phyloP scores from a whole-genome alignment of 2,329 filamentous ascomycete species.

The Xylaria sp. region DNA sequence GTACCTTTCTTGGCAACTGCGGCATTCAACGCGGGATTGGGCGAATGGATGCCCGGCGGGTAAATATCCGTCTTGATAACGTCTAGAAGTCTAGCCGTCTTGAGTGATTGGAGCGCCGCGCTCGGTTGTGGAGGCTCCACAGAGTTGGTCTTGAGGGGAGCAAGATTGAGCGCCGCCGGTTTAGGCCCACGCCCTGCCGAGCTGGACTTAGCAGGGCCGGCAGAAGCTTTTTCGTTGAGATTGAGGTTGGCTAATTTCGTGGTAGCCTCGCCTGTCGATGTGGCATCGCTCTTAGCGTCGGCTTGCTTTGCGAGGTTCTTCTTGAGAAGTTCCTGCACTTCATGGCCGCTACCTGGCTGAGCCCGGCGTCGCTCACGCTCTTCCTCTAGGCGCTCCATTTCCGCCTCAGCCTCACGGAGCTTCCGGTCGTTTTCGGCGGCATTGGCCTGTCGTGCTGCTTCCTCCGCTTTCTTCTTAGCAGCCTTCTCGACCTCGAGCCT shows the following conservation, averaged over 20 bases:
- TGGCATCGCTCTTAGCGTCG: slow-evolving; percentile 47
- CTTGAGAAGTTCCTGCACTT: slow-evolving; percentile 56
- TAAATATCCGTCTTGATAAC: slow-evolving; percentile 80
- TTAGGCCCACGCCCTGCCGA: slow-evolving; percentile 65
- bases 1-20: slow-evolving; percentile 78
- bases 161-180: slow-evolving; percentile 85
- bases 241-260: slow-evolving; percentile 57
- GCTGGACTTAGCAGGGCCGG: slow-evolving; percentile 54
- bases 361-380: slow-evolving; percentile 63
- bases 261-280: slow-evolving; percentile 45
- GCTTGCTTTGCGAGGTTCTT: slow-evolving; percentile 40
- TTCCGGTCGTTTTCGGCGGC: slow-evolving; percentile 64
- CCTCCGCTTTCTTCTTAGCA: slow-evolving; percentile 46
- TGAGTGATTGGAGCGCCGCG: slow-evolving; percentile 88
- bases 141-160: slow-evolving; percentile 77
- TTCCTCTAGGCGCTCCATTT: slow-evolving; percentile 74
- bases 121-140: slow-evolving; percentile 92
- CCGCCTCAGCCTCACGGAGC: slow-evolving; percentile 71
- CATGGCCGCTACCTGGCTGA: slow-evolving; percentile 49
- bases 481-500: slow-evolving; percentile 49
- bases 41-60: slow-evolving; percentile 80
- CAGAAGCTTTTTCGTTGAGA: slow-evolving; percentile 54
- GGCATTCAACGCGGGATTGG: slow-evolving; percentile 87
- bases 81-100: slow-evolving; percentile 85
- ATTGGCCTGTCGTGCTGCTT: slow-evolving; percentile 47